These are phyloP conservation scores for Colletotrichum chlorophyti DNA, from an alignment of 2,329 filamentous ascomycete species.

Conservation along the genomic window DNA sequence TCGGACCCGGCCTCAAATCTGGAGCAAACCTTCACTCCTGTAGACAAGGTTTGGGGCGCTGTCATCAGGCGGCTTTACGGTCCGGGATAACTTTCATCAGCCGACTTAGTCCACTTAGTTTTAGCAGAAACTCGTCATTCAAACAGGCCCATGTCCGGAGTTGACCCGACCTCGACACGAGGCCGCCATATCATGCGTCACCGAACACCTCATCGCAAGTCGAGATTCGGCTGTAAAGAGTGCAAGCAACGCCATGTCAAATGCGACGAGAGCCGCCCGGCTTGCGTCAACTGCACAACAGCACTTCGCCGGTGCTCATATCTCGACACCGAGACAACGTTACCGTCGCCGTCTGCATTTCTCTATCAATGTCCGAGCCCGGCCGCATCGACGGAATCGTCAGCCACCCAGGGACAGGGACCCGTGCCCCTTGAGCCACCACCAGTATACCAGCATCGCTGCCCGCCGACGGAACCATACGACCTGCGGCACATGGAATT, in stretches of 20 bases:
- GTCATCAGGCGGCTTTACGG: too few relatives aligned
- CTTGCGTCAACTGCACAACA: slow-evolving; percentile 47
- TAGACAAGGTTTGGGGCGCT: too few relatives aligned
- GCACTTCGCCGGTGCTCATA: slow-evolving; percentile 44
- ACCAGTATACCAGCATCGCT: neutral
- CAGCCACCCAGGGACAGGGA: neutral
- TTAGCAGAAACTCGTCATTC: too few relatives aligned
- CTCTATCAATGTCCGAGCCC: slow-evolving; percentile 11
- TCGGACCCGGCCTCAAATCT: too few relatives aligned
- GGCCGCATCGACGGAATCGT: neutral
- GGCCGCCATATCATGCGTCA: slow-evolving; percentile 20
- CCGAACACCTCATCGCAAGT: slow-evolving; percentile 42
- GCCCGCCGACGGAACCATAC: slow-evolving; percentile 4
- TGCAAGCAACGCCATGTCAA: slow-evolving; percentile 50
- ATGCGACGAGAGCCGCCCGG: slow-evolving; percentile 49
- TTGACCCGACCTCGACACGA: too few relatives aligned
- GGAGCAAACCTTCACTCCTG: too few relatives aligned
- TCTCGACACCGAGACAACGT: slow-evolving; percentile 1
- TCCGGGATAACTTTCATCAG: too few relatives aligned
- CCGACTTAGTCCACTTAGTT: too few relatives aligned
- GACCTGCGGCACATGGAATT: slow-evolving; percentile 11
- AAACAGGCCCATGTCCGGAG: too few relatives aligned
- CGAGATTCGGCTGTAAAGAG: slow-evolving; percentile 46
- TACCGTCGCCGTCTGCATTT: neutral
- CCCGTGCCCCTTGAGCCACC: neutral